Conservation (phyloP, 768 basidiomycete species). For the Tricholoma flavovirens region DNA sequence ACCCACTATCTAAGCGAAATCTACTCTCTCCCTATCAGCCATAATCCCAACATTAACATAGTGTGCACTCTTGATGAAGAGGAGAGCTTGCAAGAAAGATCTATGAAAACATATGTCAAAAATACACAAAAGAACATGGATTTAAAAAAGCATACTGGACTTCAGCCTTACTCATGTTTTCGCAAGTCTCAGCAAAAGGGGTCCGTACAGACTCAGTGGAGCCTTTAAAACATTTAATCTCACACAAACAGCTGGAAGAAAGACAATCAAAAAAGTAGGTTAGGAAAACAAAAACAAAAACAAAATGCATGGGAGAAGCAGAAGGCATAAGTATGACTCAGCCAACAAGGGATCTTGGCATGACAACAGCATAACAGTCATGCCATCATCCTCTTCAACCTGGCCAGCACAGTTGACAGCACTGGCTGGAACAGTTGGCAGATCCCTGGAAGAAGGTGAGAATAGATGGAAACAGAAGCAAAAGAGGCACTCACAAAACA, state of each 20-base stretch:
- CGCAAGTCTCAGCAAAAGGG: background rate
- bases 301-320: too few relatives aligned
- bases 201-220: background rate
- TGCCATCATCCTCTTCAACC: too few relatives aligned
- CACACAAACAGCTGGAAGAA: background rate
- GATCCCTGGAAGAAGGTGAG: too few relatives aligned
- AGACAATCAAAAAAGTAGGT: background rate
- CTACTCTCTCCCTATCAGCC: too few relatives aligned
- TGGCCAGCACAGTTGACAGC: too few relatives aligned
- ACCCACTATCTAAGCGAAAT: too few relatives aligned
- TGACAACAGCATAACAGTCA: background rate
- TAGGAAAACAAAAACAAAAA: too few relatives aligned
- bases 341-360: background rate
- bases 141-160: background rate
- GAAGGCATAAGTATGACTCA: background rate
- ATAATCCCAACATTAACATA: too few relatives aligned
- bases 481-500: too few relatives aligned
- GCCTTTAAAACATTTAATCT: background rate
- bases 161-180: background rate
- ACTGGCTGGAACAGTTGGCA: too few relatives aligned
- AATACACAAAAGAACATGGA: background rate
- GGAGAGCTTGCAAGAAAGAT: background rate
- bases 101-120: background rate
- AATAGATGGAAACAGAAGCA: too few relatives aligned
- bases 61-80: too few relatives aligned